Evolutionary conservation across 1,284 basidiomycete genomes (phyloP), one percentile per base, ranked within the genome.

Genomic region (Malassezia sp.): DNA sequence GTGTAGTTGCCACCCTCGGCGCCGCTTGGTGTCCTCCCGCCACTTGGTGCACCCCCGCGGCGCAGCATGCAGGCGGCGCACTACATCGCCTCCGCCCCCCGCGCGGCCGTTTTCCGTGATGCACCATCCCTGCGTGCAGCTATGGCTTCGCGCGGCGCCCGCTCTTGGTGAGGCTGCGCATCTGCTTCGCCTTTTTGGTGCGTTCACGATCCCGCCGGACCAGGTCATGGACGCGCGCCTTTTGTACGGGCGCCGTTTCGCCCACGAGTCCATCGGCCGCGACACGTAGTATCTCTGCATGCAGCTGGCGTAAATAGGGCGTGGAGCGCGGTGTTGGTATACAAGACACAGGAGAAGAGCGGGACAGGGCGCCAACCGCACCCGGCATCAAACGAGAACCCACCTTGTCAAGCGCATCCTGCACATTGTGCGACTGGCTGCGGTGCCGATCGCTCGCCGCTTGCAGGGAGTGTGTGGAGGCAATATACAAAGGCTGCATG

Each of bases 321-420:
- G n/a, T n/a, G 43, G 36, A n/a, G 22, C 23, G 14, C 5, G 10
- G 38, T 23, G 10, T 24, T n/a, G n/a, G n/a, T n/a, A n/a, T n/a
- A n/a, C n/a, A n/a, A n/a, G n/a, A n/a, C n/a, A n/a, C n/a, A n/a
- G n/a, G n/a, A n/a, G n/a, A n/a, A n/a, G n/a, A n/a, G n/a, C n/a
- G n/a, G n/a, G n/a, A n/a, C n/a, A n/a, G n/a, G n/a, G n/a, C n/a
- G n/a, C n/a, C n/a, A n/a, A n/a, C n/a, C n/a, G n/a, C n/a, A n/a
- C n/a, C n/a, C n/a, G n/a, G n/a, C n/a, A n/a, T 9, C 17, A 6
- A 10, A 14, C 3, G n/a, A n/a, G n/a, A n/a, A 24, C 52, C 10
- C 29, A 53, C 52, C 52, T 53, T 53, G 28, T 21, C 14, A 8
- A 53, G 44, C 8, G 52, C 52, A 24, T 53, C 52, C 12, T 49